These are phyloP conservation scores for Macrophomina phaseolina DNA, from an alignment of 2,329 filamentous ascomycete species.

Conservation along the genomic window DNA sequence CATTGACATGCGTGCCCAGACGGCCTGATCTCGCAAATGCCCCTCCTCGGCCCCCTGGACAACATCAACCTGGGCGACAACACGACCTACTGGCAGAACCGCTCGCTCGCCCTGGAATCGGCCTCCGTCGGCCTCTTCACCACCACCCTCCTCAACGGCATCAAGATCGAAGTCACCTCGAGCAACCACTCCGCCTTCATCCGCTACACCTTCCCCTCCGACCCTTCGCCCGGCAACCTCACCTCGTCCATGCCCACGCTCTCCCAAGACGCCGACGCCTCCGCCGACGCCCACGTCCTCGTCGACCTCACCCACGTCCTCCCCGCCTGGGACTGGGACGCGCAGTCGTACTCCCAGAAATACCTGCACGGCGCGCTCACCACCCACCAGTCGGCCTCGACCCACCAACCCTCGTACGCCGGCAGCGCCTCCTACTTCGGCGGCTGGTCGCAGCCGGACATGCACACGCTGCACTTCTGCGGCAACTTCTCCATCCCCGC, in stretches of 20 bases:
- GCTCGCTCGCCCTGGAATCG: constrained; percentile 37
- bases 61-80: constrained; percentile 53
- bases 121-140: constrained; percentile 46
- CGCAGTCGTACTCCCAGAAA: constrained; percentile 32
- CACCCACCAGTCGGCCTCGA: constrained; percentile 33
- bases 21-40: constrained; percentile 49
- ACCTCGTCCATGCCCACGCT: constrained; percentile 28
- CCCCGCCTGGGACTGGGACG: constrained; percentile 40
- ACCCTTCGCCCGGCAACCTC: constrained; percentile 33
- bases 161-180: constrained; percentile 44
- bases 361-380: constrained; percentile 31
- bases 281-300: constrained; percentile 49
- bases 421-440: constrained; percentile 56
- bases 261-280: background rate
- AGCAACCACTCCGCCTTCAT: constrained; percentile 46
- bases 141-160: constrained; percentile 42
- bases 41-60: constrained; percentile 45
- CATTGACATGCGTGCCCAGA: constrained; percentile 37
- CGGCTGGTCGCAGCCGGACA: constrained; percentile 45
- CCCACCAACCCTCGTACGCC: constrained; percentile 42
- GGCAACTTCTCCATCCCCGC: constrained; percentile 40
- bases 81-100: constrained; percentile 47
- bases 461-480: constrained; percentile 44
- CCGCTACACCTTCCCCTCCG: constrained; percentile 45
- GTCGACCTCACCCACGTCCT: constrained; percentile 58